Base-by-base conservation (phyloP, 2,329 filamentous ascomycete species). In the Calonectria crousiana region DNA sequence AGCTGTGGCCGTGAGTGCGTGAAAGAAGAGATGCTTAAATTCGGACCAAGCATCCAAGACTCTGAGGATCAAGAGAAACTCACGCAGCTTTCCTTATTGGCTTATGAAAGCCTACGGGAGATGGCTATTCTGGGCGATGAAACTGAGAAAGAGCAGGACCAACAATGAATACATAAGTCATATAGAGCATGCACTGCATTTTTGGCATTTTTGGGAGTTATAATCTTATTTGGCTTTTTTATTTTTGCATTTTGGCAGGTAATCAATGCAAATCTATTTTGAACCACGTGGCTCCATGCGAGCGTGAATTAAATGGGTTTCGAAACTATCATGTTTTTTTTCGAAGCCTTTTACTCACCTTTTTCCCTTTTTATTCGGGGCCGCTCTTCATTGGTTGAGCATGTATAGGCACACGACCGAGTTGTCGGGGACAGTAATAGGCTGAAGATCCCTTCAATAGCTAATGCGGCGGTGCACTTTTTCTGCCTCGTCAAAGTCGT, bases 101-200 rank as follows among this genome's bases (percentile, higher is more conserved):
- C 36, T 6, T 30, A 41, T 23, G 6, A 28, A 36, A 13, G 11
- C 23, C 34, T 62, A 10, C 23, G 18, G 20, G 34, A 62, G 6
- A 36, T 14, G n/a, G 8, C 5, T 0, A 3, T 26, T n/a, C 6
- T 3, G 0, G 10, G 4, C 20, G 4, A 34, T 6, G 13, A 0
- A 56, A 16, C 30, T 1, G 20, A 47, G 9, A 13, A 47, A 3
- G 3, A 4, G 11, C 8, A 23, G 8, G 30, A 10, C 9, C 8
- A 13, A 16, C 6, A 14, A 34, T n/a, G n/a, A 30, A 53, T 3
- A 32, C 0, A 34, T 4, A 6, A 8, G 10, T 0, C 11, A 13
- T 34, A 32, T 56, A 34, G 28, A n/a, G 10, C 1, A 23, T 2
- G 3, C 4, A 2, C n/a, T 47, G 11, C n/a, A 23, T 47, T 5